Conservation (phyloP, 495 filamentous ascomycete species). For the Acidiella bohemica region DNA sequence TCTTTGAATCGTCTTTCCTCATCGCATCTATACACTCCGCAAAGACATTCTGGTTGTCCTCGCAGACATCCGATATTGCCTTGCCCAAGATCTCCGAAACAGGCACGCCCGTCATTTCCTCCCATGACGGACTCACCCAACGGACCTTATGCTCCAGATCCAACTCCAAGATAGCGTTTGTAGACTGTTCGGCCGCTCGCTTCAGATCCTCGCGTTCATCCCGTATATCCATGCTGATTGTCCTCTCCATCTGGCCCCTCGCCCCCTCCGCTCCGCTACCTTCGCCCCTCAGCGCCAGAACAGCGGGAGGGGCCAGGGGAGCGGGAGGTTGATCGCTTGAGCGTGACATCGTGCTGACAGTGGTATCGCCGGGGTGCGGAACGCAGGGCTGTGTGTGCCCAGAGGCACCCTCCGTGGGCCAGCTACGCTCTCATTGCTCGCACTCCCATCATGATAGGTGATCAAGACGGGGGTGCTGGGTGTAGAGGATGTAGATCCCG, state of each 20-base stretch:
- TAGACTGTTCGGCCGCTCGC: constrained; percentile 86
- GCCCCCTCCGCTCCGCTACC: constrained; percentile 33
- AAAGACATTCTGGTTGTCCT: constrained; percentile 68
- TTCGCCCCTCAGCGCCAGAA: constrained; percentile 43
- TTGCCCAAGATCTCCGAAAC: constrained; percentile 61
- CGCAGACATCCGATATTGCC: constrained; percentile 64
- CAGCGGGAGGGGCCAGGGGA: constrained; percentile 19
- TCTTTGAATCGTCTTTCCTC: constrained; percentile 83
- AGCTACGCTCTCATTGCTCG: constrained; percentile 4
- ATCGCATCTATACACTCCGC: constrained; percentile 70
- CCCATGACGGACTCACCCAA: constrained; percentile 97
- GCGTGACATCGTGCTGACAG: constrained; percentile 9
- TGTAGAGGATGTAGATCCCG: background rate
- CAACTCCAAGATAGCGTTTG: constrained; percentile 90
- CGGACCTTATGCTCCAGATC: constrained; percentile 74
- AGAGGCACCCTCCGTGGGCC: constrained; percentile 1
- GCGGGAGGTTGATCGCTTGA: constrained; percentile 4
- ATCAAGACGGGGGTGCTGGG: constrained; percentile 1
- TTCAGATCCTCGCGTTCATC: constrained; percentile 83
- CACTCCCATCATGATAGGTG: constrained; percentile 12
- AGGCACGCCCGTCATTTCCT: constrained; percentile 72
- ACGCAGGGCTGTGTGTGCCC: background rate
- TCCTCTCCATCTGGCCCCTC: constrained; percentile 41
- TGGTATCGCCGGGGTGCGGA: background rate
- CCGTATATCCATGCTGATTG: constrained; percentile 52